Evolutionary conservation across 805 yeast genomes (phyloP).

Genomic region (Spathaspora girioi): DNA sequence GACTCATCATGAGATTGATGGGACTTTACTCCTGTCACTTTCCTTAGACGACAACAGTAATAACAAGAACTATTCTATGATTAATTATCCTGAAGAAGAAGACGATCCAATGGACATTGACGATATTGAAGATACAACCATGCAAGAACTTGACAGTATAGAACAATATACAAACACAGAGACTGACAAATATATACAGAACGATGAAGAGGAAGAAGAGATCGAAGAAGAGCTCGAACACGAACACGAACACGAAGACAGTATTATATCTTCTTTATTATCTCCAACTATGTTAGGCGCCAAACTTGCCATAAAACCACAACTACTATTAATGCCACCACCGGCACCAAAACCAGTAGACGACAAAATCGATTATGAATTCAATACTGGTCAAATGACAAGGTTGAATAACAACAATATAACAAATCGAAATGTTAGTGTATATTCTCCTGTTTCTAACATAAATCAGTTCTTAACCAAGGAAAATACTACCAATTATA

Average conservation of each 20-base stretch:
- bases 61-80: conserved; percentile 9
- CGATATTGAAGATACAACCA: conserved; percentile 18
- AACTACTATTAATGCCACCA: conserved; percentile 28
- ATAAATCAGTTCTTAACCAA: conserved; percentile 11
- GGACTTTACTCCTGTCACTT: conserved; percentile 18
- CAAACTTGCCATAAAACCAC: conserved; percentile 31
- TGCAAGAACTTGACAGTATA: conserved; percentile 11
- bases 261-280: conserved; percentile 16
- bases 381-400: conserved; percentile 16
- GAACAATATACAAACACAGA: too few relatives aligned
- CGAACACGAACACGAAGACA: conserved; percentile 8
- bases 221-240: neutral
- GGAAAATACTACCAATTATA: neutral
- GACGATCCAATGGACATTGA: conserved; percentile 16
- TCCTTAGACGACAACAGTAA: conserved; percentile 19
- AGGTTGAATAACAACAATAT: neutral
- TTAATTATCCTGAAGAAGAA: conserved; percentile 4
- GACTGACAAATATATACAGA: neutral
- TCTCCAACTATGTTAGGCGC: conserved; percentile 43
- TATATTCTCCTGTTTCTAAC: conserved; percentile 11
- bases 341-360: conserved; percentile 3
- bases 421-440: conserved; percentile 4
- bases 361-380: conserved; percentile 22
- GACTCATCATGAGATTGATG: conserved; percentile 17
- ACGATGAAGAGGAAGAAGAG: neutral